Evolutionary conservation across 2,329 filamentous ascomycete species (phyloP), one percentile per base, ranked within the genome.

Genomic region (Pyrenochaeta sp.): DNA sequence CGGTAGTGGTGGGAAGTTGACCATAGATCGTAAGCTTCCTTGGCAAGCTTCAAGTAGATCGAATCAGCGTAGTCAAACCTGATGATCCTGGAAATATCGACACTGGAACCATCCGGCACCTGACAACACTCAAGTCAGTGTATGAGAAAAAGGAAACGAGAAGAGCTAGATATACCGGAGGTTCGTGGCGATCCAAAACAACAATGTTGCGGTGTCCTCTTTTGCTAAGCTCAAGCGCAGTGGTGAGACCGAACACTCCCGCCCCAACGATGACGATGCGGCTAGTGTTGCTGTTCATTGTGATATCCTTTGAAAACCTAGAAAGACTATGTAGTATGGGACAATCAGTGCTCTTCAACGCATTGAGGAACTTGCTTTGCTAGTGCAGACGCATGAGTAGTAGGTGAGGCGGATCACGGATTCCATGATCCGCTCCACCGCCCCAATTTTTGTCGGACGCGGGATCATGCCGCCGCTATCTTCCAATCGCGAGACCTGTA

Each of bases 191-290:
- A 37, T 60, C 57, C n/a, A 60, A 10, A 33, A 60, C 29, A 9
- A 47, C 49, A 36, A 60, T 45, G 43, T 51, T 43, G 7, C 39
- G 42, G 29, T 51, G 57, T 4, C 57, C 57, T 45, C 48, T 29
- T 57, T 82, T 80, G 47, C 87, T 78, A 42, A 96, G 83, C 9
- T 89, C 82, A 55, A 87, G 84, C 43, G 91, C 90, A n/a, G 85
- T 87, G 9, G 82, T 83, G 49, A 88, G 74, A 32, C 81, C 81
- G 56, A 82, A 83, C 15, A 82, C 79, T 39, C 81, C 81, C 7
- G 78, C 76, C 42, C 77, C 77, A 17, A 79, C 57, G 39, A 79
- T 77, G 29, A 79, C 60, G 45, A 79, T 30, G 11, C 32, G 23
- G 31, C 49, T 47, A 29, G n/a, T n/a, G n/a, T n/a, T n/a, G n/a